These are phyloP conservation scores for Chalaropsis thielavioides DNA, from an alignment of 2,329 filamentous ascomycete species.

Conservation along the genomic window DNA sequence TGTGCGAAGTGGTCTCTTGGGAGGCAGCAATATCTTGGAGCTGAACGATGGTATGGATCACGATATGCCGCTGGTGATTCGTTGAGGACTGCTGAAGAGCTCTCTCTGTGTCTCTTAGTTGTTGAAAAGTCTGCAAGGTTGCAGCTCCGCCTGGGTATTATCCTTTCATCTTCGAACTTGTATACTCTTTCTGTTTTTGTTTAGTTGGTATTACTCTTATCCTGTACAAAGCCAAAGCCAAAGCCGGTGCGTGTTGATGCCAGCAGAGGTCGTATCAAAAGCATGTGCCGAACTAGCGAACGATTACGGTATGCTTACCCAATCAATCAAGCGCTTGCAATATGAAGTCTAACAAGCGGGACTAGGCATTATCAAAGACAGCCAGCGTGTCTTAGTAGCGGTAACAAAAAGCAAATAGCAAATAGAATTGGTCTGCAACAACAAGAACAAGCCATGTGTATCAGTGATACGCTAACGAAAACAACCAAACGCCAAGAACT, in stretches of 20 bases:
- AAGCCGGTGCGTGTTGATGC: neutral
- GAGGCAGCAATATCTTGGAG: constrained; percentile 58
- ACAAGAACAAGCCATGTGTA: neutral
- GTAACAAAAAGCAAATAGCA: neutral
- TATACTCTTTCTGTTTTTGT: neutral
- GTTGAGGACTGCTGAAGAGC: neutral
- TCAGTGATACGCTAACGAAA: neutral
- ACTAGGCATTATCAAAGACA: neutral
- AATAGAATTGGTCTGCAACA: neutral
- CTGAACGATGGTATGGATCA: constrained; percentile 65
- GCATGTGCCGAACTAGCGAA: neutral
- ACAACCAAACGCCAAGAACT: neutral
- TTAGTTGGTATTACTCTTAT: neutral
- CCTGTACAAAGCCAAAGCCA: neutral
- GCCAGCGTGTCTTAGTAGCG: neutral
- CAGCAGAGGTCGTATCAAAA: neutral
- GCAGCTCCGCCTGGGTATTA: neutral
- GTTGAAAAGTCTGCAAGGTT: neutral
- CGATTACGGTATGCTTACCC: neutral
- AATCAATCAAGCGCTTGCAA: neutral
- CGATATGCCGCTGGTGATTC: constrained; percentile 26
- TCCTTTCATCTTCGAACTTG: neutral
- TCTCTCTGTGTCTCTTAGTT: neutral
- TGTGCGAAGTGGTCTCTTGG: constrained; percentile 14
- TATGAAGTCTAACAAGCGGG: neutral